Evolutionary conservation across 257 asterid genomes (phyloP), one percentile per base, ranked within the genome.

Genomic region (Paulownia fortunei): DNA sequence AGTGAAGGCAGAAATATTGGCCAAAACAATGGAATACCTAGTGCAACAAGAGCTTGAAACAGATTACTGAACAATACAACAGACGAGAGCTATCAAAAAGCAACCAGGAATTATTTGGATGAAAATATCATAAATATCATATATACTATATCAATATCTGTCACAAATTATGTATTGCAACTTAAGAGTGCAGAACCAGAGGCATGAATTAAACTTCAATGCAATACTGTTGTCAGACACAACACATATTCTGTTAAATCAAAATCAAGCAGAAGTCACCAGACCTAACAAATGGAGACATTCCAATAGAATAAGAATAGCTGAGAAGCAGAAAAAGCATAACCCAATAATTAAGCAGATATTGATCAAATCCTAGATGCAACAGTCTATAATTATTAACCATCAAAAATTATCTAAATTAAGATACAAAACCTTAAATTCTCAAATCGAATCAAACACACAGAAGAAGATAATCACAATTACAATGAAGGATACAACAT

Each of bases 1-100:
- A 91, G 78, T 91, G 96, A 44, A 91, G 96, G 81, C 96, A 91
- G 86, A 91, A 91, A 66, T 91, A 91, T 77, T 91, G 91, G 8
- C 97, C 97, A 70, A 90, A 90, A 83, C 97, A 90, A 68, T 92
- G 86, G 86, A 90, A 92, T 54, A 90, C 97, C 97, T 92, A 79
- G 61, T 46, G 42, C 69, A 44, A 34, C 69, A 64, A 61, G 46
- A 67, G 41, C 26, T 18, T 11, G 18, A 11, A 41, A 10, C 32
- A 16, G 68, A 58, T 62, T 58, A 15, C 46, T 24, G 42, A 69
- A 34, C 9, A 2, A 11, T 55, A 55, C 24, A 12, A 4, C 24
- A 8, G 62, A 55, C 15, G 62, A 55, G 62, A 21, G 62, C 21
- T 41, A 6, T 41, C 47, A 8, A 0, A 0, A 9, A 41, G 15